Percentiles rank a stretch among this genome's conserved stretches.
These are phyloP conservation scores for Pseudozyma sp. DNA, from an alignment of 1,284 basidiomycete species.

Conservation along the genomic window DNA sequence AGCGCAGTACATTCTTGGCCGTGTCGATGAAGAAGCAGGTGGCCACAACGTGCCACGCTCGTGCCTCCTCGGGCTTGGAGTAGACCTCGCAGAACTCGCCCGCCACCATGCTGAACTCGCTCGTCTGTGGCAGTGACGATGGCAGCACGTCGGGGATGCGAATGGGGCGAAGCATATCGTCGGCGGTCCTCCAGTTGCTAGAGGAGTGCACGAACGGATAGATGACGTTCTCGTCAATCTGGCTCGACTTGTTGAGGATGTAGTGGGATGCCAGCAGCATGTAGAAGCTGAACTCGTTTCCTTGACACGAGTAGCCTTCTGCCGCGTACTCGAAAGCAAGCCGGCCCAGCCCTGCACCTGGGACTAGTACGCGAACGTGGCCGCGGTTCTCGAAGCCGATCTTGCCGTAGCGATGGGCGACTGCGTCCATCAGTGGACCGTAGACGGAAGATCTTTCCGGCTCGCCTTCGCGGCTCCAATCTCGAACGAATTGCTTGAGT, in stretches of 20 bases:
- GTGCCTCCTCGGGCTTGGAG: slow-evolving; percentile 74
- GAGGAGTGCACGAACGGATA: slow-evolving; percentile 64
- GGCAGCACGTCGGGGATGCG: slow-evolving; percentile 65
- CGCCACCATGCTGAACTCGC: slow-evolving; percentile 67
- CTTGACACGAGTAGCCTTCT: slow-evolving; percentile 61
- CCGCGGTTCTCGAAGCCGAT: slow-evolving; percentile 27
- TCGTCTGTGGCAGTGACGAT: slow-evolving; percentile 44
- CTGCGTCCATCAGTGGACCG: slow-evolving; percentile 55
- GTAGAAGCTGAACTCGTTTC: slow-evolving; percentile 68
- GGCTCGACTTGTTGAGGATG: slow-evolving; percentile 62
- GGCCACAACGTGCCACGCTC: slow-evolving; percentile 86
- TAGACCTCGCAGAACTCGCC: slow-evolving; percentile 66
- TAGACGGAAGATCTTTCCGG: slow-evolving; percentile 58
- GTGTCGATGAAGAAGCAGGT: slow-evolving; percentile 99
- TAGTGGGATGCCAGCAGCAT: slow-evolving; percentile 67
- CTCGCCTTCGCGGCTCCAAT: slow-evolving; percentile 61
- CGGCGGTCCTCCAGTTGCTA: slow-evolving; percentile 61
- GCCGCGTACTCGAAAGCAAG: slow-evolving; percentile 63
- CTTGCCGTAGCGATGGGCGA: slow-evolving; percentile 39
- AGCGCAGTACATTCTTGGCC: slow-evolving; percentile 69
- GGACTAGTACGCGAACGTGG: slow-evolving; percentile 57
- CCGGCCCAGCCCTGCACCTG: slow-evolving; percentile 64
- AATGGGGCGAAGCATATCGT: slow-evolving; percentile 59
- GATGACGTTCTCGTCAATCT: slow-evolving; percentile 50
- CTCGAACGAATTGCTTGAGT: slow-evolving; percentile 66